These are phyloP conservation scores for Ogataea salicorniae DNA, from an alignment of 805 yeast genomes.

Conservation along the genomic window DNA sequence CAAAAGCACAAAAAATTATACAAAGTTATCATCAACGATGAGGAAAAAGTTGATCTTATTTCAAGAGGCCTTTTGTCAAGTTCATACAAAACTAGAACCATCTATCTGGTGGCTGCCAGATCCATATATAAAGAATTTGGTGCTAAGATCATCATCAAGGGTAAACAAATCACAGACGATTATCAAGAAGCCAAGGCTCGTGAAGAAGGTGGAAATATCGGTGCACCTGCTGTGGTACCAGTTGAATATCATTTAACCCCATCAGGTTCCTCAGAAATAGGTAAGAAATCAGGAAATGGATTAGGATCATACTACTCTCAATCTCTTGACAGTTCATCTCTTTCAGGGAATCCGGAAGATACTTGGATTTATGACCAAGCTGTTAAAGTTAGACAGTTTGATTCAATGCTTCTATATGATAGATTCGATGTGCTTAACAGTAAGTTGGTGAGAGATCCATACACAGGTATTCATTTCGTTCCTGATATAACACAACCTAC, in stretches of 20 bases:
- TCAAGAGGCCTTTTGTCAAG: conserved; percentile 78
- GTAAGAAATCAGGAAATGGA: neutral
- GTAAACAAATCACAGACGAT: conserved; percentile 79
- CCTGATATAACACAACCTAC: conserved; percentile 77
- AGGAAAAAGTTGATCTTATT: conserved; percentile 78
- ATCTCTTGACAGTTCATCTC: conserved; percentile 2
- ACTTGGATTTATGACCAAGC: conserved; percentile 87
- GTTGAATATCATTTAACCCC: conserved; percentile 20
- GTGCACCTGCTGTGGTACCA: conserved; percentile 40
- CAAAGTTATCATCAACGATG: conserved; percentile 68
- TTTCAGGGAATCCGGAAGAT: conserved; percentile 39
- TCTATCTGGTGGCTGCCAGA: conserved; percentile 86
- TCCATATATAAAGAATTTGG: conserved; percentile 91
- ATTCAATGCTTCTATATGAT: conserved; percentile 54
- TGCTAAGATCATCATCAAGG: conserved; percentile 72
- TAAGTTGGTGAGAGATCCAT: conserved; percentile 70
- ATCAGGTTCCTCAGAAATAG: neutral
- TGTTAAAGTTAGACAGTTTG: conserved; percentile 66
- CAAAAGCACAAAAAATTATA: conserved; percentile 76
- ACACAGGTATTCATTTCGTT: conserved; percentile 74
- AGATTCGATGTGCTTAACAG: conserved; percentile 44
- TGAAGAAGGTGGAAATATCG: conserved; percentile 58
- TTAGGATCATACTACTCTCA: neutral
- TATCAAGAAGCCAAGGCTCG: conserved; percentile 68
- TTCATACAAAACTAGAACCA: conserved; percentile 85